phyloP scores from a whole-genome alignment of 176 grass and related monocot genomes.

The Calamus simplicifolius region DNA sequence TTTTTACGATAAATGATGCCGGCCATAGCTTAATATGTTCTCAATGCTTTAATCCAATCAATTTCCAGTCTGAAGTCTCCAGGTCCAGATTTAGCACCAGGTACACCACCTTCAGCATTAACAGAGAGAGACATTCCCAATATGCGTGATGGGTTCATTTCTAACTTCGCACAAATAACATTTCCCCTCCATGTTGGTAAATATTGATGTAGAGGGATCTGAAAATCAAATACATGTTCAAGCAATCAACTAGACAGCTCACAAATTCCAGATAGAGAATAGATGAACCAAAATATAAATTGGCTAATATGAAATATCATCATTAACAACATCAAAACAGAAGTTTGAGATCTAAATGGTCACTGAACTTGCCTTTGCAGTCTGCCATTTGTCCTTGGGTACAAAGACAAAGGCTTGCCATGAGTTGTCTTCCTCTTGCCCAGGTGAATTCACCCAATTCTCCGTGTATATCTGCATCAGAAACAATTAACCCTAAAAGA shows the following conservation, averaged over 20 bases:
- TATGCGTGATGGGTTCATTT: constrained; percentile 90
- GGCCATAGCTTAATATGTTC: constrained; percentile 11
- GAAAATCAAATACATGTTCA: background rate
- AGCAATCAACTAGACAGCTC: too few species aligned
- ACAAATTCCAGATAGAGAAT: too few species aligned
- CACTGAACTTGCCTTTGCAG: constrained; percentile 52
- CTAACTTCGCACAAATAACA: constrained; percentile 57
- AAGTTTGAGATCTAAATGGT: too few species aligned
- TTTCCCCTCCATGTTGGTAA: constrained; percentile 83
- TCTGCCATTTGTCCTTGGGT: constrained; percentile 54
- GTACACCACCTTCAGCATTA: constrained; percentile 70
- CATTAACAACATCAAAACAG: too few species aligned
- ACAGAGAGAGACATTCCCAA: constrained; percentile 82
- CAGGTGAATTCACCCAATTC: constrained; percentile 93
- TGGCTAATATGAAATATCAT: too few species aligned
- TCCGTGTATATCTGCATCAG: constrained; percentile 86
- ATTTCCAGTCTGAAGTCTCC: constrained; percentile 73
- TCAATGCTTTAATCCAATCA: constrained; percentile 93
- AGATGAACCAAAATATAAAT: too few species aligned
- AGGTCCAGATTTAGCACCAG: constrained; percentile 65
- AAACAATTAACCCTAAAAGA: background rate
- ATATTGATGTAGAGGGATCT: constrained; percentile 76
- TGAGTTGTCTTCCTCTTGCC: constrained; percentile 86
- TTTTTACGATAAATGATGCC: too few species aligned
- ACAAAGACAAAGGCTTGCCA: constrained; percentile 85